Evolutionary conservation across 2,329 filamentous ascomycete genomes (phyloP), one percentile per base, ranked within the genome.

Genomic region (Arthroderma sp.): DNA sequence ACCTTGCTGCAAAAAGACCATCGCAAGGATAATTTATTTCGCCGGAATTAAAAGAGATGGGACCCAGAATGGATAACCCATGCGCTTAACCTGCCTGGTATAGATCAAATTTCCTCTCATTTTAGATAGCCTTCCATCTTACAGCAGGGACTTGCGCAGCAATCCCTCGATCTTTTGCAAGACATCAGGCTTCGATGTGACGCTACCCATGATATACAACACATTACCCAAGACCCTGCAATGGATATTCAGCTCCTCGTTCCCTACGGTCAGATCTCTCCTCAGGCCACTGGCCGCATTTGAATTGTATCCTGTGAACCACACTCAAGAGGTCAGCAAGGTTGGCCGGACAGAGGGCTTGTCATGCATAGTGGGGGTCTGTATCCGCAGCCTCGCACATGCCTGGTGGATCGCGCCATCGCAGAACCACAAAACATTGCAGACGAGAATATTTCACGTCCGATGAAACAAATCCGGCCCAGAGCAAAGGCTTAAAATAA

Each of bases 161-260:
- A 64, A 37, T 4, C 49, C 56, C 54, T 73, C 67, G 38, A 72
- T 55, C 36, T 55, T 59, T 22, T 50, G 52, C 36, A 73, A 43
- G 4, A 64, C 64, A 43, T 67, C 63, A n/a, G 56, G 51, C 22
- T 59, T 64, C 0, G 70, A 71, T 1, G 68, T 74, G 52, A 73
- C 57, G 46, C 74, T 74, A 5, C 73, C 69, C 75, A 80, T 79
- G 32, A 79, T 58, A 53, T 80, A 79, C 11, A 78, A 61, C 9
- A 79, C 71, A 55, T 78, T 78, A 0, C 76, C 76, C 22, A 79
- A 59, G 4, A 79, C 71, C n/a, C 76, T 63, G 3, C 72, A 76
- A 53, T 80, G 75, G 3, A 79, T 67, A 7, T 67, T 67, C 42
- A 69, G 65, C 15, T 66, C 52, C 1, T 55, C 53, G 2, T 58